Evolutionary conservation across 345 rosid genomes (phyloP), one percentile per base, ranked within the genome.

Genomic region (Eucalyptus erythrocorys): DNA sequence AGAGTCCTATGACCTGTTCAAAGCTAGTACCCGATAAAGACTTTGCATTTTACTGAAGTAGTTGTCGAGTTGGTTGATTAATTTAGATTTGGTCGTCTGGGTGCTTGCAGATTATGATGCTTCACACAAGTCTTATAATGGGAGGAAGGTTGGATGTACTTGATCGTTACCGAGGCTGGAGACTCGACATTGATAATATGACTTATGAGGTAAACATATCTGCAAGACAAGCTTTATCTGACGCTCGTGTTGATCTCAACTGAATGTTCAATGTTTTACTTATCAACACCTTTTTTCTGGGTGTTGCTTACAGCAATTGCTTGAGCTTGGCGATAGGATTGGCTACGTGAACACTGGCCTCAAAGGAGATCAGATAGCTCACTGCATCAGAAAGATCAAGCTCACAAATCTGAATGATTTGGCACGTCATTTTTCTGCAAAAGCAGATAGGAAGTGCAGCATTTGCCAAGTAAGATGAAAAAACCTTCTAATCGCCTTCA

Each of bases 311-410:
- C 93, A 97, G 99, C 95, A 96, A 92, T 91, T 96, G 90, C 93
- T 96, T 4, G 99, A 97, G 92, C 96, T 97, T 85, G 98, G 97
- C 42, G 99, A 97, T 85, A 94, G 93, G 90, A 97, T 97, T 71
- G 99, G 99, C 61, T 89, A 95, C 59, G 99, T 96, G 85, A 93
- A 90, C 87, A 96, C 98, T 37, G 99, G 99, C 87, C 90, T 97
- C 81, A 95, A 94, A 90, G 98, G 96, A 80, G 95, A 95, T 68
- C 97, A 97, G 92, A 96, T 97, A 42, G 91, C 92, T 86, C 68
- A 85, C 87, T 96, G 98, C 92, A 93, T 98, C 76, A 88, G 93
- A 88, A 96, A 94, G 93, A 90, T 90, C 49, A 97, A 94, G 91
- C 91, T 91, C 55, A 92, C 92, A 6, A 50, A 88, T 50, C 48